Base-by-base conservation (phyloP, 192 early-diverging fungal species). In the Umbelopsis vinacea region DNA sequence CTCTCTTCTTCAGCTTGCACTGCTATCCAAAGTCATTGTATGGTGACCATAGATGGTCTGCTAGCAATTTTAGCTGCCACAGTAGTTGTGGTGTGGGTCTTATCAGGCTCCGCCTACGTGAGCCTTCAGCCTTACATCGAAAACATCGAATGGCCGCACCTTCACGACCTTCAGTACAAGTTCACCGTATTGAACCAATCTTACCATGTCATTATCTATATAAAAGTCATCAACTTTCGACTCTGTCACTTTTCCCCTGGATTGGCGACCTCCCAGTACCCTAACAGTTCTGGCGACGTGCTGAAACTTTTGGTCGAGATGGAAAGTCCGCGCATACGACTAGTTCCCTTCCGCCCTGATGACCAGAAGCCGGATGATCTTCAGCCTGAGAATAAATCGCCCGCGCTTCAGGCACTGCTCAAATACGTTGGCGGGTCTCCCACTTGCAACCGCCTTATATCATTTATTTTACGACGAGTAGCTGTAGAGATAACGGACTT, bases 1-100 rank as follows among this genome's bases (percentile, higher is more conserved):
- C 54, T 19, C 26, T 37, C 33, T 63, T 63, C 33, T 14, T 12
- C 19, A 29, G 33, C 33, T 60, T 24, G 3, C 24, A 26, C 33
- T 5, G 57, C 7, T 19, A 63, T 4, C 57, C 26, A n/a, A 63
- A 37, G 29, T 29, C 14, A 19, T 63, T 35, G 57, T 26, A 63
- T 63, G 57, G 29, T 63, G 57, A 63, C 57, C 17, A 12, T 63
- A 63, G 57, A 63, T 35, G 17, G 57, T 63, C 26, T 63, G 57
- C 57, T 63, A 63, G 57, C 29, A 3, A 35, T 63, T 17, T 29
- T 63, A 63, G 57, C 33, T 12, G 33, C 57, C 26, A 35, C 33
- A 19, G 33, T 63, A 17, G 3, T 63, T 4, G 15, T 63, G 26
- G 23, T 29, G 10, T 63, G 57, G 57, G 14, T 63, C 14, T 26